Evolutionary conservation across 2,329 filamentous ascomycete species (phyloP).

Genomic region (Paramyrothecium sp.): DNA sequence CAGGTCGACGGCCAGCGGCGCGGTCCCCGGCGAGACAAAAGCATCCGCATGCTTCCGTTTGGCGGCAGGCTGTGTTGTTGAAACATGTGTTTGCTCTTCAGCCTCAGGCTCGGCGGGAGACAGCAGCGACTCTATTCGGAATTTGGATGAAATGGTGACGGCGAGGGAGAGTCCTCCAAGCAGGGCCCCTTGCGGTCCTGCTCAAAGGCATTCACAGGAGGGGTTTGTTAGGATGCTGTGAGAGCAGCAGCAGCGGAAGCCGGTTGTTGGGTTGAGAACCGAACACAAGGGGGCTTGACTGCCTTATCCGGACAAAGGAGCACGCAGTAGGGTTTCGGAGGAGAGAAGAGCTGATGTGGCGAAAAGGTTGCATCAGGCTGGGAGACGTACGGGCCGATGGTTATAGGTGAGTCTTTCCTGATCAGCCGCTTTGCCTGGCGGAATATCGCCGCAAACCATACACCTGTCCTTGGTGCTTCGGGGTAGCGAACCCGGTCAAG

Average conservation of each 20-base stretch:
- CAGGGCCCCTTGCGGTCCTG: conserved; percentile 9
- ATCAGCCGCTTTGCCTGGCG: not conserved
- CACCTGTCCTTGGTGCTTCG: too few species aligned
- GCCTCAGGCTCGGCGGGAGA: conserved; percentile 41
- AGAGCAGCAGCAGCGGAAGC: not conserved
- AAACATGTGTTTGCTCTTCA: conserved; percentile 29
- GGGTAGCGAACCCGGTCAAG: too few species aligned
- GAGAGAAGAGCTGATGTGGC: not conserved
- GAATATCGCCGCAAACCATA: not conserved
- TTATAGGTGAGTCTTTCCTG: not conserved
- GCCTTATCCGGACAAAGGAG: not conserved
- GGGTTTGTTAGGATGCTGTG: not conserved
- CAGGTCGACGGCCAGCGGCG: conserved; percentile 4
- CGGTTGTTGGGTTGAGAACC: not conserved
- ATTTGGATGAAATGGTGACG: conserved; percentile 50
- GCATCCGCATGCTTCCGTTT: conserved; percentile 15
- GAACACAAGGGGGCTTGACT: not conserved
- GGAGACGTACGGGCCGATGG: not conserved
- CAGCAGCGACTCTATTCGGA: conserved; percentile 51
- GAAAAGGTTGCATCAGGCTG: not conserved
- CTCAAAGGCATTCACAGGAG: not conserved
- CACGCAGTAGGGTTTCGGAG: not conserved
- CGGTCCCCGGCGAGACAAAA: conserved; percentile 10
- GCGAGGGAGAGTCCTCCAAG: conserved; percentile 30
- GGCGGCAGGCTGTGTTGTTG: conserved; percentile 11